These are phyloP conservation scores for Spergularia azorica DNA, from an alignment of 179 eudicot genomes.

Conservation along the genomic window DNA sequence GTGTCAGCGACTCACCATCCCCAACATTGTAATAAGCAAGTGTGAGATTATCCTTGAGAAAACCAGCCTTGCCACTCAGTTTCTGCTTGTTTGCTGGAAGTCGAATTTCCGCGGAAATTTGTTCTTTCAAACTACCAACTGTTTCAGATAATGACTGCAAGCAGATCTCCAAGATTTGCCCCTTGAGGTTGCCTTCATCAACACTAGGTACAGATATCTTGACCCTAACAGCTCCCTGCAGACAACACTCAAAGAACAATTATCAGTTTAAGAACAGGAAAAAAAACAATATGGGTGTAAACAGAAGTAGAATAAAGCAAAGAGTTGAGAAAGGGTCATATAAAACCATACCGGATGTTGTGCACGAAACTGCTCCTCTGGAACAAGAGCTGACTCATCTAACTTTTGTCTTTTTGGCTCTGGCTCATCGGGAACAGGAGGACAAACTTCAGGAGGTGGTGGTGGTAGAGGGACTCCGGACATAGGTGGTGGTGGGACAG, in stretches of 20 bases:
- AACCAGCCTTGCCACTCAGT: conserved; percentile 95
- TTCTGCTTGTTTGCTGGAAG: conserved; percentile 97
- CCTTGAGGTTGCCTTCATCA: conserved; percentile 95
- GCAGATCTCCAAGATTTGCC: conserved; percentile 80
- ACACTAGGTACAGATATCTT: conserved; percentile 76
- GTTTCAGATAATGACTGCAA: conserved; percentile 81
- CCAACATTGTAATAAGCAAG: conserved; percentile 89
- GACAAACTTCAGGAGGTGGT: conserved; percentile 92
- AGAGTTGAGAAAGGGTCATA: neutral
- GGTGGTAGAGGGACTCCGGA: conserved; percentile 90
- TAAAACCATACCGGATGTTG: conserved; percentile 72
- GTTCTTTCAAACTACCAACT: conserved; percentile 85
- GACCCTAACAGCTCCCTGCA: conserved; percentile 83
- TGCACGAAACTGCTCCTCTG: conserved; percentile 91
- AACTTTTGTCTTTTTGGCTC: conserved; percentile 94
- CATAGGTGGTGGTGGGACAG: conserved; percentile 63
- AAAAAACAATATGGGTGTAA: neutral
- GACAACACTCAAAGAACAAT: conserved; percentile 9
- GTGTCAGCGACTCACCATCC: conserved; percentile 69
- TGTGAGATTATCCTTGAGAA: conserved; percentile 87
- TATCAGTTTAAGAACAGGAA: conserved; percentile 12
- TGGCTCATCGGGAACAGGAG: conserved; percentile 95
- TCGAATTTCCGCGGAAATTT: conserved; percentile 90
- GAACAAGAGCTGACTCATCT: conserved; percentile 73
- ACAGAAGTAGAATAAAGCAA: conserved; percentile 6